These are phyloP conservation scores for Vinca minor DNA, from an alignment of 257 asterid species.

Conservation along the genomic window DNA sequence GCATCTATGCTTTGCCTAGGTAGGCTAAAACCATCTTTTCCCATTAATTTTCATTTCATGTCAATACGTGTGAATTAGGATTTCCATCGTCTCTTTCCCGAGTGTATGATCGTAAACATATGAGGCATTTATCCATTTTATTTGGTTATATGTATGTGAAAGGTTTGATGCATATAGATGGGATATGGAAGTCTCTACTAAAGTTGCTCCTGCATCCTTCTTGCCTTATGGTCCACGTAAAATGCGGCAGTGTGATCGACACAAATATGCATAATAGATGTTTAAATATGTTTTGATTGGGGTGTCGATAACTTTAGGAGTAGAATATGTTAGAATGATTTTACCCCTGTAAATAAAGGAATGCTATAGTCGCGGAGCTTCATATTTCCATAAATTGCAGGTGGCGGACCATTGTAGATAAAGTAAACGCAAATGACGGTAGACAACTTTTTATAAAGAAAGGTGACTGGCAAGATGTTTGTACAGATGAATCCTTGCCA, in stretches of 20 bases:
- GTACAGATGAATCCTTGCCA: slow-evolving; percentile 5
- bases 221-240: background rate
- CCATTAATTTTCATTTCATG: background rate
- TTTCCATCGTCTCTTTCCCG: background rate
- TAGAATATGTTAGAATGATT: background rate
- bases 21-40: background rate
- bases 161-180: background rate
- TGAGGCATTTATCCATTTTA: background rate
- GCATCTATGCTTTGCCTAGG: background rate
- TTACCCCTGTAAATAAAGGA: no score
- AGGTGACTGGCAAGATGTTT: slow-evolving; percentile 3
- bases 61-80: background rate
- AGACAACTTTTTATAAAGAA: background rate
- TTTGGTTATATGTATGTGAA: background rate
- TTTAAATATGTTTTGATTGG: background rate
- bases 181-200: background rate
- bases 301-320: background rate
- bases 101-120: background rate
- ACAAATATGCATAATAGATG: background rate
- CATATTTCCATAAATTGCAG: slow-evolving; percentile 4
- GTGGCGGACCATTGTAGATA: slow-evolving; percentile 9
- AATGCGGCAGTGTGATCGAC: background rate
- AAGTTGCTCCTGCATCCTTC: background rate
- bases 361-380: background rate
- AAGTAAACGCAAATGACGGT: background rate